Percentiles rank a stretch among this genome's conserved stretches.
These are phyloP conservation scores for Abrus precatorius DNA, from an alignment of 306 rosid genomes.

Conservation along the genomic window DNA sequence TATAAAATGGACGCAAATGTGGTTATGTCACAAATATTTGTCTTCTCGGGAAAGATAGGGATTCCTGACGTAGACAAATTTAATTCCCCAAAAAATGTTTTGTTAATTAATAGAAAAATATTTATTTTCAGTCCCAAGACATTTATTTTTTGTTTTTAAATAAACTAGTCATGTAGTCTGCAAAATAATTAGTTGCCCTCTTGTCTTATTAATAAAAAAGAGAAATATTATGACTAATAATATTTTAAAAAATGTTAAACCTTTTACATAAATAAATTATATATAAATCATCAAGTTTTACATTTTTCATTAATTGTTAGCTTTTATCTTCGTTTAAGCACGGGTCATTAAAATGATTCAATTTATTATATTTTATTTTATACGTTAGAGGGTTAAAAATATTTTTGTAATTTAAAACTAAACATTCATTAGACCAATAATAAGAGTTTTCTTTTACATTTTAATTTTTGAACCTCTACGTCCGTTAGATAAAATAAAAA, in stretches of 20 bases:
- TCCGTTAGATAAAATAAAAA: background rate
- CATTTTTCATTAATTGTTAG: background rate
- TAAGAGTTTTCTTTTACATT: no score
- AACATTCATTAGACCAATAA: no score
- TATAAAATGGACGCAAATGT: background rate
- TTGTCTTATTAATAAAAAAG: constrained; percentile 15
- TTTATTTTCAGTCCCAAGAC: background rate
- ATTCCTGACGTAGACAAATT: constrained; percentile 50
- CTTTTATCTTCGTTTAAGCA: background rate
- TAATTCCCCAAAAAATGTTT: background rate
- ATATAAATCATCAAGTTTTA: background rate
- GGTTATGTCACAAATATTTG: constrained; percentile 47
- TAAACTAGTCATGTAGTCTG: constrained; percentile 27
- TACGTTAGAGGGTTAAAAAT: no score
- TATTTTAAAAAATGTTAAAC: background rate
- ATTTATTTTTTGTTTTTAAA: no score
- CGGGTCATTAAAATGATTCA: background rate
- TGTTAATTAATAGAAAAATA: background rate
- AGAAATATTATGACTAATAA: background rate
- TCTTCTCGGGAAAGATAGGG: constrained; percentile 47
- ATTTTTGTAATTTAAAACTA: no score
- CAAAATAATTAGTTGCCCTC: constrained; percentile 39
- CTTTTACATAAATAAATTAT: background rate
- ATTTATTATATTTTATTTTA: no score
- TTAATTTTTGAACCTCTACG: no score